Evolutionary conservation across 176 grass and related monocot genomes (phyloP).

Genomic region (Miscanthus lutarioriparius): DNA sequence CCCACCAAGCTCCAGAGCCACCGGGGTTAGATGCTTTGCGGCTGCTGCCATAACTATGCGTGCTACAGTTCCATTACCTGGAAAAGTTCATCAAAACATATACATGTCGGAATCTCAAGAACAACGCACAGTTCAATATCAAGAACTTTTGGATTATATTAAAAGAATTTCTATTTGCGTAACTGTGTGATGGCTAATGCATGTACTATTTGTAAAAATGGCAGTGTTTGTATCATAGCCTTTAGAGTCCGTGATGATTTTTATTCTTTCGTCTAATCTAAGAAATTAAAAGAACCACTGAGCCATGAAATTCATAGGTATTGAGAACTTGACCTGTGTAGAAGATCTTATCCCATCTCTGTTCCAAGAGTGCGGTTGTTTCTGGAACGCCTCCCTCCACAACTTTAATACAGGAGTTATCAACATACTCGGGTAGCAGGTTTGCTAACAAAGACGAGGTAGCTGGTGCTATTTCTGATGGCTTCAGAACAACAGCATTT

Average conservation of each 20-base stretch:
- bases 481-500: slow-evolving; percentile 81
- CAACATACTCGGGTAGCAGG: slow-evolving; percentile 84
- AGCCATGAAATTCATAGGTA: not conserved
- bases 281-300: not conserved
- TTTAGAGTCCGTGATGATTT: not conserved
- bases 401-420: slow-evolving; percentile 86
- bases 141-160: not conserved
- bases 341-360: slow-evolving; percentile 97
- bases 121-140: not conserved
- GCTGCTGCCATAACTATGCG: slow-evolving; percentile 81
- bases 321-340: slow-evolving; percentile 81
- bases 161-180: not conserved
- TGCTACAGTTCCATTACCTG: slow-evolving; percentile 74
- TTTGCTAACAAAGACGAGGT: slow-evolving; percentile 72
- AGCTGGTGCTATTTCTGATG: slow-evolving; percentile 82
- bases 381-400: slow-evolving; percentile 72
- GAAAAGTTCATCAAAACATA: not conserved
- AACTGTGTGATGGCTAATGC: not conserved
- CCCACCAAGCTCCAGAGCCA: slow-evolving; percentile 87
- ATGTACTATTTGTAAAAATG: not conserved
- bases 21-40: slow-evolving; percentile 86
- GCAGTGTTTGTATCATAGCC: not conserved
- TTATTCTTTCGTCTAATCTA: not conserved
- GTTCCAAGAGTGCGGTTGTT: slow-evolving; percentile 70
- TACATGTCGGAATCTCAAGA: not conserved